Percentiles rank a stretch among this genome's conserved stretches.
These are phyloP conservation scores for Phoma herbarum DNA, from an alignment of 2,329 filamentous ascomycete genomes.

Conservation along the genomic window DNA sequence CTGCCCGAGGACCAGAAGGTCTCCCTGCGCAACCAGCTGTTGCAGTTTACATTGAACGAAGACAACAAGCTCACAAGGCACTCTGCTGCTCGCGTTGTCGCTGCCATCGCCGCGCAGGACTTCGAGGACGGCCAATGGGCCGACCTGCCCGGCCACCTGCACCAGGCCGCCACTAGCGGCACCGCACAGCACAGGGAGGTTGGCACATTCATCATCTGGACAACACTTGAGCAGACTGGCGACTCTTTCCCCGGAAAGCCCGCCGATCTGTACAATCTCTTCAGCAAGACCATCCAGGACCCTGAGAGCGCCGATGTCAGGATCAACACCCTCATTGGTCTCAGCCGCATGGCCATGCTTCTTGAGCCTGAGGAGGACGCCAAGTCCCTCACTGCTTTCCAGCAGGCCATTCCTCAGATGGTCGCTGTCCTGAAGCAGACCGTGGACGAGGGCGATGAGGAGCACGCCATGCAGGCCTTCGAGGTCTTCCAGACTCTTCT, in stretches of 20 bases:
- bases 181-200: slow-evolving; percentile 85
- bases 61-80: slow-evolving; percentile 79
- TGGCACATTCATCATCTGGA: slow-evolving; percentile 91
- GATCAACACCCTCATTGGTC: slow-evolving; percentile 90
- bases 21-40: slow-evolving; percentile 80
- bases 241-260: slow-evolving; percentile 85
- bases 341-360: slow-evolving; percentile 87
- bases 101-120: slow-evolving; percentile 85
- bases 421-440: slow-evolving; percentile 87
- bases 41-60: slow-evolving; percentile 85
- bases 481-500: slow-evolving; percentile 97
- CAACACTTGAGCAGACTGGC: slow-evolving; percentile 86
- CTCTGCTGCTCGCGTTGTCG: slow-evolving; percentile 86
- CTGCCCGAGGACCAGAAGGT: slow-evolving; percentile 79
- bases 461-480: slow-evolving; percentile 87
- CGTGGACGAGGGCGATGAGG: slow-evolving; percentile 82
- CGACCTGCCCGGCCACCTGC: slow-evolving; percentile 80
- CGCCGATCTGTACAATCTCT: slow-evolving; percentile 80
- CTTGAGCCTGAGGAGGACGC: slow-evolving; percentile 87
- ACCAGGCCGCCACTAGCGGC: slow-evolving; percentile 78
- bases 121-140: slow-evolving; percentile 86
- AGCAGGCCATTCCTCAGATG: slow-evolving; percentile 84
- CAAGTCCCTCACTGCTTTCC: slow-evolving; percentile 75
- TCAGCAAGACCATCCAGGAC: slow-evolving; percentile 87
- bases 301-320: slow-evolving; percentile 90